phyloP scores from a whole-genome alignment of 805 yeast species.

The Yarrowia hollandica region DNA sequence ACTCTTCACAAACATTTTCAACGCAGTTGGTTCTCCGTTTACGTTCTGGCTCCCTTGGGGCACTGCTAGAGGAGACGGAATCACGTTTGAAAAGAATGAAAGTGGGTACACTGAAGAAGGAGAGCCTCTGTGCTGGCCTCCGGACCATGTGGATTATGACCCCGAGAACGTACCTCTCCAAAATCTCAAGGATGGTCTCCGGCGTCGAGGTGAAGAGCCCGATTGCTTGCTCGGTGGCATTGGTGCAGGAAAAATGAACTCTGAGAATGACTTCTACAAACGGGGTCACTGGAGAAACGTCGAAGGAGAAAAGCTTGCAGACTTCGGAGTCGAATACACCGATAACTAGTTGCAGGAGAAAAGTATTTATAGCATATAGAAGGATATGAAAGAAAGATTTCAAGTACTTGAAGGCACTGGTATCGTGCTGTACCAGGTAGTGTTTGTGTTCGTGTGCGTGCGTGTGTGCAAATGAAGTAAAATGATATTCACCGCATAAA shows the following conservation, averaged over 20 bases:
- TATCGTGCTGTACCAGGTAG: too few relatives aligned
- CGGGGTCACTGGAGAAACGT: conserved; percentile 66
- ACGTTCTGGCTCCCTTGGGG: conserved; percentile 73
- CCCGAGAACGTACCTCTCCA: not conserved
- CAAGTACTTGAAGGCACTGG: too few relatives aligned
- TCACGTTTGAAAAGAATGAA: conserved; percentile 57
- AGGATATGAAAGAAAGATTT: not conserved
- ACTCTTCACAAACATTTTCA: conserved; percentile 52
- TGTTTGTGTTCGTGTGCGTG: too few relatives aligned
- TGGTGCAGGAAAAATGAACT: not conserved
- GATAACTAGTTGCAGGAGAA: not conserved
- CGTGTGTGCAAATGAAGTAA: too few relatives aligned
- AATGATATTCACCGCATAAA: too few relatives aligned
- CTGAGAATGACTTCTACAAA: conserved; percentile 34
- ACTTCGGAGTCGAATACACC: conserved; percentile 76
- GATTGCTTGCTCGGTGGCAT: conserved; percentile 20
- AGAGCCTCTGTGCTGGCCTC: conserved; percentile 78
- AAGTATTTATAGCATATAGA: conserved; percentile 22
- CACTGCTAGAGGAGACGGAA: conserved; percentile 60
- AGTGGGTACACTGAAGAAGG: conserved; percentile 44
- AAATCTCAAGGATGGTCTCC: not conserved
- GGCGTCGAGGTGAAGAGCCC: conserved; percentile 13
- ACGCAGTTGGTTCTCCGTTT: conserved; percentile 59
- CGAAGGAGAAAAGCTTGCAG: conserved; percentile 80
- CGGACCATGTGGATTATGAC: conserved; percentile 53